A percentile compares a stretch with the other conserved stretches of the same genome.
Conservation (phyloP, 306 rosid species). For the Pachyrhizus erosus region DNA sequence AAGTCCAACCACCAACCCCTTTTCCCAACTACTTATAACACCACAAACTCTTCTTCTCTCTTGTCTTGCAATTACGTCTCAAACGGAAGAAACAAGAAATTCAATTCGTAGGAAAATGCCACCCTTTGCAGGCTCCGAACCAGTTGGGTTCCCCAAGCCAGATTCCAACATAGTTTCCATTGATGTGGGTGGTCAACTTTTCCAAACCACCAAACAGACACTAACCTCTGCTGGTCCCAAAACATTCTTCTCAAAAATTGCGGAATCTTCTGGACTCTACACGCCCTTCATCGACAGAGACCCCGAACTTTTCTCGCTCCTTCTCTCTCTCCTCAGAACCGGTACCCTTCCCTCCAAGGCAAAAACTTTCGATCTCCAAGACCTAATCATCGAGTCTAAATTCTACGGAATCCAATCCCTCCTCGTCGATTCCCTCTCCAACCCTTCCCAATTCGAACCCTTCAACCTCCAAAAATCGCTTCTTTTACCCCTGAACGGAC, state of each 20-base stretch:
- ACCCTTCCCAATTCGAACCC: slow-evolving; percentile 83
- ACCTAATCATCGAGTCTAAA: slow-evolving; percentile 72
- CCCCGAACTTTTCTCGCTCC: slow-evolving; percentile 80
- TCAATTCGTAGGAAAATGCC: slow-evolving; percentile 46
- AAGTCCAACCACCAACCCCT: neutral
- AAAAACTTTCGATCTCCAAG: slow-evolving; percentile 71
- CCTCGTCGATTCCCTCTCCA: slow-evolving; percentile 67
- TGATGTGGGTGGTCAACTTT: slow-evolving; percentile 81
- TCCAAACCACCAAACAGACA: slow-evolving; percentile 92
- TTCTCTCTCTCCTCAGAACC: slow-evolving; percentile 90
- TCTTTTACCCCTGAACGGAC: slow-evolving; percentile 69
- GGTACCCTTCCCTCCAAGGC: slow-evolving; percentile 92
- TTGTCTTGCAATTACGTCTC: no score
- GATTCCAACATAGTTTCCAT: slow-evolving; percentile 75
- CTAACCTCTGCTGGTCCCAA: slow-evolving; percentile 67
- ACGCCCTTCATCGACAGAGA: slow-evolving; percentile 79
- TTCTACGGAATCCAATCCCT: slow-evolving; percentile 82
- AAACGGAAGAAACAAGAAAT: no score
- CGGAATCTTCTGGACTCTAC: slow-evolving; percentile 34
- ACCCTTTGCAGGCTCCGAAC: slow-evolving; percentile 46
- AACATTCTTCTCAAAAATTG: slow-evolving; percentile 62
- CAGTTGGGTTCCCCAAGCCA: slow-evolving; percentile 26
- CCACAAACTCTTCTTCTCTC: neutral
- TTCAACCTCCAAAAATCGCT: slow-evolving; percentile 77
- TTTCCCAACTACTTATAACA: neutral